These are phyloP conservation scores for Scytalidium sp. DNA, from an alignment of 2,329 filamentous ascomycete genomes.

Conservation along the genomic window DNA sequence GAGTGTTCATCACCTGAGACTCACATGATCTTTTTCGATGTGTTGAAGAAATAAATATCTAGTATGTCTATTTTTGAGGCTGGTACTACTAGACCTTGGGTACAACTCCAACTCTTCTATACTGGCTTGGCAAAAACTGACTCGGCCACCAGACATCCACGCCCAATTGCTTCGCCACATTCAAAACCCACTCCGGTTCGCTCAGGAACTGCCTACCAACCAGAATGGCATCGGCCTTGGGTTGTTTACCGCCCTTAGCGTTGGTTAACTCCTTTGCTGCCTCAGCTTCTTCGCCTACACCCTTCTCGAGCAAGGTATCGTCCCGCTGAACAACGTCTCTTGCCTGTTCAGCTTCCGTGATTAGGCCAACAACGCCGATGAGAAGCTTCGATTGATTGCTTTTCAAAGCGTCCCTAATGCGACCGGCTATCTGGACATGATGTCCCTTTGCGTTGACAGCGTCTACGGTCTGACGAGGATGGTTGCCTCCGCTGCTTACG, in stretches of 20 bases:
- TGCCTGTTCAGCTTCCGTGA: slow-evolving; percentile 66
- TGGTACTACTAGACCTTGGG: too few relatives aligned
- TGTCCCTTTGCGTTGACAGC: too few relatives aligned
- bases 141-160: slow-evolving; percentile 64
- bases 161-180: slow-evolving; percentile 68
- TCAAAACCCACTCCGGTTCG: slow-evolving; percentile 73
- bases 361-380: slow-evolving; percentile 70
- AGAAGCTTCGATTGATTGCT: slow-evolving; percentile 44
- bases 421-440: too few relatives aligned
- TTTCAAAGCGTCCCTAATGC: too few relatives aligned
- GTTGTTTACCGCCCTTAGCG: slow-evolving; percentile 27
- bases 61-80: too few relatives aligned
- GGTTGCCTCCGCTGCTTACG: slow-evolving; percentile 64
- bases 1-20: too few relatives aligned
- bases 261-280: slow-evolving; percentile 26
- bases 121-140: too few relatives aligned
- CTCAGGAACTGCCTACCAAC: slow-evolving; percentile 73
- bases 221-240: slow-evolving; percentile 61
- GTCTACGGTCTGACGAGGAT: too few relatives aligned
- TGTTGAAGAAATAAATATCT: too few relatives aligned
- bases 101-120: too few relatives aligned
- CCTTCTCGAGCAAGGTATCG: slow-evolving; percentile 4
- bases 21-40: too few relatives aligned
- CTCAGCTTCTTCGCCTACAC: too few relatives aligned
- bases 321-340: slow-evolving; percentile 51